Base-by-base conservation (phyloP, 768 basidiomycete genomes). In the Hydnum rufescens region DNA sequence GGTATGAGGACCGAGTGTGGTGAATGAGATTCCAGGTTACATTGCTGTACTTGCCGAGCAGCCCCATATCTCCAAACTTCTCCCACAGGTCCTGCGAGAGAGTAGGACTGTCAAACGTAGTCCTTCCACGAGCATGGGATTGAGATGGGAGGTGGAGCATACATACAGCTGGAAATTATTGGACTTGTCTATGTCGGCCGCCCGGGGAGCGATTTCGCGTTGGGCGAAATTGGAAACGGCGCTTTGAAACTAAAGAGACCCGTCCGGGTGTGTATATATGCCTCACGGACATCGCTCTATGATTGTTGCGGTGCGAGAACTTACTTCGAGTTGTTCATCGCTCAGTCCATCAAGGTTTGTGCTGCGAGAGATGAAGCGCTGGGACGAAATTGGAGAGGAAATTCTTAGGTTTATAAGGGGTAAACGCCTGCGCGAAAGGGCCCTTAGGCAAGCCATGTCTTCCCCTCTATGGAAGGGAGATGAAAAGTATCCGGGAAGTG, bases 41-140 rank as follows among this genome's bases (percentile, higher is more conserved):
- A 3, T 30, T n/a, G 42, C 5, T 44, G 28, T 23, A 30, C 52
- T 84, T 70, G 53, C 90, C 90, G 18, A 96, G 74, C 28, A 96
- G 71, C 5, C 92, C 92, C 90, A 97, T 93, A 22, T 75, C 73
- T 3, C 90, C 87, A 44, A 96, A 71, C 65, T 87, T 88, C 62
- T 81, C 76, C 80, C 88, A 89, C 36, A 93, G 67, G 62, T 84
- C 78, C 84, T 89, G 60, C 18, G 57, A 39, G 19, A 8, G 34
- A 39, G 34, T 51, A 4, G 59, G 42, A 47, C 39, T 53, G 13
- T 18, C 25, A n/a, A 47, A 28, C 30, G 31, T 39, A 49, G 32
- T 3, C 30, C 42, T 52, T 26, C 26, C 16, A 47, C 13, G 44
- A 13, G 22, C 13, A 13, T 39, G 36, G 13, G 36, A 39, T 39